phyloP scores from a whole-genome alignment of 768 basidiomycete species.

The Termitomyces sp. region DNA sequence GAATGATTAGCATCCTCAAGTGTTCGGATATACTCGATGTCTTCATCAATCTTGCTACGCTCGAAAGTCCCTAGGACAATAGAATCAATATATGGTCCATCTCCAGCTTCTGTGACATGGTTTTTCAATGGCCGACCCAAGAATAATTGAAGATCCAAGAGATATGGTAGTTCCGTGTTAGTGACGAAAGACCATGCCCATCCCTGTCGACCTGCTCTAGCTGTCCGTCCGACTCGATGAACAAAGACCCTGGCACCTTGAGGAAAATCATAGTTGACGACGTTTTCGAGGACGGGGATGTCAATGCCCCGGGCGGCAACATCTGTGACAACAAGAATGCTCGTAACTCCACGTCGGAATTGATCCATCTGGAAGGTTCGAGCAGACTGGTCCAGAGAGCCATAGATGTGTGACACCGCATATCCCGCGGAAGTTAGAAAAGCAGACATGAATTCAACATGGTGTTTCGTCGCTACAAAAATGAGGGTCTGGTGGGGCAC shows the following conservation, averaged over 20 bases:
- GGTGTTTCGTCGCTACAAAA: constrained; percentile 96
- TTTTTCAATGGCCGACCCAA: constrained; percentile 72
- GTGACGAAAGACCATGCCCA: constrained; percentile 97
- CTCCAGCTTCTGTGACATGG: constrained; percentile 44
- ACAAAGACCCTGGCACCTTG: constrained; percentile 91
- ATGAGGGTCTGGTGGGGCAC: constrained; percentile 90
- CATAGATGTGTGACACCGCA: constrained; percentile 91
- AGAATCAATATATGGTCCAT: constrained; percentile 64
- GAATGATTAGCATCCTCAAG: constrained; percentile 63
- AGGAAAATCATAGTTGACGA: constrained; percentile 98
- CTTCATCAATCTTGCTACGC: constrained; percentile 75
- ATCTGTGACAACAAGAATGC: constrained; percentile 92
- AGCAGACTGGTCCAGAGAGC: constrained; percentile 89
- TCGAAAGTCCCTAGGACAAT: constrained; percentile 83
- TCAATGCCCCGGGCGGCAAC: constrained; percentile 98
- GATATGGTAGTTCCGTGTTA: constrained; percentile 79
- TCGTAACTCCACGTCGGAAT: constrained; percentile 78
- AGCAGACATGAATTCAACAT: constrained; percentile 89
- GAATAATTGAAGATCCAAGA: constrained; percentile 92
- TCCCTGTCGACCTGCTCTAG: constrained; percentile 90
- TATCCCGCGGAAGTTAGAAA: constrained; percentile 82
- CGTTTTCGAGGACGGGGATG: constrained; percentile 93
- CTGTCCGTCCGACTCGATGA: constrained; percentile 95
- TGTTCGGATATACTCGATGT: constrained; percentile 73
- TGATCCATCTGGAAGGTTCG: constrained; percentile 87